Base-by-base conservation (phyloP, 441 rosid genomes). In the Francoa sonchifolia region DNA sequence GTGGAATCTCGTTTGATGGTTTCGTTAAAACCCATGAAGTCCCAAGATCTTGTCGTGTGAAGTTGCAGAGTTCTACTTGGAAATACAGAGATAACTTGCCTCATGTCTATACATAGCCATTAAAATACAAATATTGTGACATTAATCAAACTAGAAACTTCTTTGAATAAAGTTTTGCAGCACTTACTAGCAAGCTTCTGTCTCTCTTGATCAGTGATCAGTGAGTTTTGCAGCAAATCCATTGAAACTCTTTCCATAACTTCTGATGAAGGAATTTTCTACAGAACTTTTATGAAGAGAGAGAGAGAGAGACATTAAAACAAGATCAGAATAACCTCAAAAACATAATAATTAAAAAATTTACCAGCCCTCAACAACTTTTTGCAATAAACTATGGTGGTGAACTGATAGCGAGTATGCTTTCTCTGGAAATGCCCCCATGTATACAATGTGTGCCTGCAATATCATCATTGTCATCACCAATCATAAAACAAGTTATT, bases 11-110 rank as follows among this genome's bases (percentile, higher is more conserved):
- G 36, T 0, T 10, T 42, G 0, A 41, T 19, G 12, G 32, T 54
- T 11, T 50, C 49, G 5, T 39, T 22, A 1, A 75, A 23, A 2
- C 75, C 81, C 46, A 77, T 46, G 57, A 72, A 80, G 49, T 69
- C 68, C 79, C 77, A 69, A 3, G 90, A 68, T 30, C 71, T 37
- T 1, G 80, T 62, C 1, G 86, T 77, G 6, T 69, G 80, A 51
- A 66, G 55, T 11, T 68, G 42, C 11, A 40, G 23, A 30, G 28
- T 65, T 34, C 6, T 39, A 38, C 63, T 66, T 4, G 78, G 82
- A 36, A 80, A 77, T 8, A 74, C 63, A 15, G 78, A 77, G 4
- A 70, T 63, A 5, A 64, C 68, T 9, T 44, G 69, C 15, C 62
- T 23, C 65, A 40, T 53, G 19, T 35, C 85, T 68, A 61, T 35